Conservation (phyloP, 495 filamentous ascomycete genomes). For the Penicillium cinerascens region DNA sequence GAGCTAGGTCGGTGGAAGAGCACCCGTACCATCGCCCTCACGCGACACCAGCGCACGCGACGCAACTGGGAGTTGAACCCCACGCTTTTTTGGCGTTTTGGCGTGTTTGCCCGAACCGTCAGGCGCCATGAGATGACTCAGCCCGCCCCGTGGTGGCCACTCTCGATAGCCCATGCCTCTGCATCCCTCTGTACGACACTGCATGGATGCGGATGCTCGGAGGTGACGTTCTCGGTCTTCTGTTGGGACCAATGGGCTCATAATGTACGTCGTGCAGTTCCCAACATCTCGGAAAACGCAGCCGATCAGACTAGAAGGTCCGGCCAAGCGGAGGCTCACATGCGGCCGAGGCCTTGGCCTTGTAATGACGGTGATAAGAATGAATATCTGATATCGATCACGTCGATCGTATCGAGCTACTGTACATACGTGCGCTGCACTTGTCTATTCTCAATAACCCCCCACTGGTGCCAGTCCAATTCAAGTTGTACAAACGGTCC, state of each 20-base stretch:
- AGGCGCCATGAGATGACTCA: not conserved
- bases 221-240: conserved; percentile 1
- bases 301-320: not conserved
- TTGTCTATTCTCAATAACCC: not conserved
- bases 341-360: conserved; percentile 23
- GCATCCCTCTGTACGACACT: not conserved
- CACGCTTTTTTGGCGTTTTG: not conserved
- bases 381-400: not conserved
- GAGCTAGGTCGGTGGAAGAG: no score
- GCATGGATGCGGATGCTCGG: not conserved
- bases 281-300: conserved; percentile 17
- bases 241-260: conserved; percentile 9
- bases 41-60: not conserved
- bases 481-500: conserved; percentile 5
- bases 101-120: not conserved
- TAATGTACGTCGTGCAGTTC: not conserved
- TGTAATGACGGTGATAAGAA: not conserved
- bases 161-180: no score
- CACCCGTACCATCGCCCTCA: no score
- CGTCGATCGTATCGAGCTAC: not conserved
- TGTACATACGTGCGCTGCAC: not conserved
- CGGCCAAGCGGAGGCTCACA: conserved; percentile 18
- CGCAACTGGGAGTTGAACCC: not conserved
- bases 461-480: not conserved
- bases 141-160: no score